Conservation (phyloP, 1,284 basidiomycete genomes). For the Trametes sp. region DNA sequence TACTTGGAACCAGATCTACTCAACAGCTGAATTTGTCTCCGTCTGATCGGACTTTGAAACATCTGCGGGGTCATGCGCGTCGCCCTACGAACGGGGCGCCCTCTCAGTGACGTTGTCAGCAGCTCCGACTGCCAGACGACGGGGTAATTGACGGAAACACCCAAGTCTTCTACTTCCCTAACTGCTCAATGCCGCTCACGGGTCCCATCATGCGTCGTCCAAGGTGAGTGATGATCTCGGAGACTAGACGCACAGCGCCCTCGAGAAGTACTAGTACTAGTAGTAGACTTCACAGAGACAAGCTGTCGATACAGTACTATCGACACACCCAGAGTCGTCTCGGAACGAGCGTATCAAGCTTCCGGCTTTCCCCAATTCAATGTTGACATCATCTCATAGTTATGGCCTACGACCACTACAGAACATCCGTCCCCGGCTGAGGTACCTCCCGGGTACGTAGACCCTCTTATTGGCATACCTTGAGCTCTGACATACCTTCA, state of each 20-base stretch:
- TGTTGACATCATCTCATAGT: too few species aligned
- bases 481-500: slow-evolving; percentile 29
- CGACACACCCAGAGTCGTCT: not conserved
- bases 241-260: slow-evolving; percentile 6
- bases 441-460: slow-evolving; percentile 34
- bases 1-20: too few species aligned
- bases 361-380: not conserved
- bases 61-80: too few species aligned
- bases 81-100: too few species aligned
- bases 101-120: not conserved
- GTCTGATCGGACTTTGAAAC: too few species aligned
- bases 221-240: slow-evolving; percentile 10
- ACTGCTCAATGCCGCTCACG: not conserved
- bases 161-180: not conserved
- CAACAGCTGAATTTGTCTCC: too few species aligned
- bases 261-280: not conserved
- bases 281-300: not conserved
- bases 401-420: slow-evolving; percentile 37
- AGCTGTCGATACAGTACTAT: slow-evolving; percentile 4
- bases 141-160: not conserved
- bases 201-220: not conserved
- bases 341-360: not conserved
- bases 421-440: slow-evolving; percentile 32
- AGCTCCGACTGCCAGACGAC: not conserved
- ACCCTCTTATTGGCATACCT: not conserved